phyloP scores from a whole-genome alignment of 345 rosid species.

The Abelmoschus esculentus region DNA sequence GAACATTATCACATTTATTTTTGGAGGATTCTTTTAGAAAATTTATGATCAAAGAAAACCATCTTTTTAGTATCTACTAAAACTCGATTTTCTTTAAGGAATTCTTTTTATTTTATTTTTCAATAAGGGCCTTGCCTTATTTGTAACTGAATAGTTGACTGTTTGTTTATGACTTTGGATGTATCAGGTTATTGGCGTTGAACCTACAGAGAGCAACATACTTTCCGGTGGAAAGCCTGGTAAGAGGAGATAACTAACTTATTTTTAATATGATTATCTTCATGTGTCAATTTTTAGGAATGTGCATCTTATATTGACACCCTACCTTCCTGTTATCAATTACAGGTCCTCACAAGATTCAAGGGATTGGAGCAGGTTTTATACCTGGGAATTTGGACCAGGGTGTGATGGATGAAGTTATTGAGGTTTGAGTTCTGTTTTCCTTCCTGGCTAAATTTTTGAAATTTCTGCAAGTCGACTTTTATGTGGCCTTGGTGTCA shows the following conservation, averaged over 20 bases:
- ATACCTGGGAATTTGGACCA: constrained; percentile 77
- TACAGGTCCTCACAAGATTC: constrained; percentile 98
- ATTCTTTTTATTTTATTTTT: neutral
- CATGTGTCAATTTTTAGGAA: neutral
- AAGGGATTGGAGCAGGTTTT: constrained; percentile 99
- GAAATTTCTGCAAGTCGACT: neutral
- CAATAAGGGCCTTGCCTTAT: neutral
- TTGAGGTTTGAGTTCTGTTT: constrained; percentile 40
- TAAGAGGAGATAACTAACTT: constrained; percentile 18
- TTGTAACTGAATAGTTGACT: neutral
- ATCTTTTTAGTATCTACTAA: neutral
- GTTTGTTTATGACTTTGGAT: constrained; percentile 10
- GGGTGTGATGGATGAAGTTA: constrained; percentile 71
- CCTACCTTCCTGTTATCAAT: constrained; percentile 8
- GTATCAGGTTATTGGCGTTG: constrained; percentile 71
- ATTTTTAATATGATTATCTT: neutral
- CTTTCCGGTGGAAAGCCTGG: constrained; percentile 86
- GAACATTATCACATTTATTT: neutral
- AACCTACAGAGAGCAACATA: constrained; percentile 73
- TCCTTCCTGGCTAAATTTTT: constrained; percentile 11
- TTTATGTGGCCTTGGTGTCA: neutral
- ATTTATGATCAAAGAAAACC: constrained; percentile 1
- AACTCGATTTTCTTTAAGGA: neutral
- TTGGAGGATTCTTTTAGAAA: neutral
- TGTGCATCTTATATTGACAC: neutral